Evolutionary conservation across 2,329 filamentous ascomycete species (phyloP), one percentile per base, ranked within the genome.

Genomic region (Colletotrichum noveboracense): DNA sequence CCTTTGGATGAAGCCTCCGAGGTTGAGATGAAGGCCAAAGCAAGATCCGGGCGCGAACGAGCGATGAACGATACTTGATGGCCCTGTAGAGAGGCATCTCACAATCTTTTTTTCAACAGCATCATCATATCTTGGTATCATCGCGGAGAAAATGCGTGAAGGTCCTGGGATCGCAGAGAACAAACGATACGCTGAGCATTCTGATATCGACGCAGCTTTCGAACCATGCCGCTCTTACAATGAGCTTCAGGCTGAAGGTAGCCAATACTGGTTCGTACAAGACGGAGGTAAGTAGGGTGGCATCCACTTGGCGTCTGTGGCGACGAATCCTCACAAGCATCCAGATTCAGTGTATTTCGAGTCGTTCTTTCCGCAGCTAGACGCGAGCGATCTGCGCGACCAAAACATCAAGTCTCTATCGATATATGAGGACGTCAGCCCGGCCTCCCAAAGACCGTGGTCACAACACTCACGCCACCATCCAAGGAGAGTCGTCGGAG

Each of bases 31-130:
- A 21, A 21, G 43, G 43, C 43, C 43, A 48, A 48, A 48, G 43
- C 43, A 48, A 48, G n/a, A 48, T 21, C 43, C 43, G 10, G 43
- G 43, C 43, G 43, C n/a, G 6, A 48, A 48, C 43, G 43, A 48
- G 10, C 43, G 1, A 2, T 48, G n/a, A 3, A n/a, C 10, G 43
- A 48, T 13, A 48, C 43, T 48, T 48, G 38, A 21, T 48, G n/a
- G 10, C 43, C n/a, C 43, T 48, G n/a, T 13, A 12, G 18, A 48
- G n/a, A 48, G 43, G 0, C 3, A 21, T 48, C n/a, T 48, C 6
- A 12, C 43, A 48, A 48, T 48, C 1, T 48, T 12, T n/a, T 0
- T 6, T 12, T 7, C 6, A 48, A 1, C n/a, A 48, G 1, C 43
- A 48, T 48, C 43, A 48, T 48, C n/a, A 48, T 48, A 48, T 5